A percentile compares a stretch with the other conserved stretches of the same genome.
These are phyloP conservation scores for Podospora australis DNA, from an alignment of 495 filamentous ascomycete species.

Conservation along the genomic window DNA sequence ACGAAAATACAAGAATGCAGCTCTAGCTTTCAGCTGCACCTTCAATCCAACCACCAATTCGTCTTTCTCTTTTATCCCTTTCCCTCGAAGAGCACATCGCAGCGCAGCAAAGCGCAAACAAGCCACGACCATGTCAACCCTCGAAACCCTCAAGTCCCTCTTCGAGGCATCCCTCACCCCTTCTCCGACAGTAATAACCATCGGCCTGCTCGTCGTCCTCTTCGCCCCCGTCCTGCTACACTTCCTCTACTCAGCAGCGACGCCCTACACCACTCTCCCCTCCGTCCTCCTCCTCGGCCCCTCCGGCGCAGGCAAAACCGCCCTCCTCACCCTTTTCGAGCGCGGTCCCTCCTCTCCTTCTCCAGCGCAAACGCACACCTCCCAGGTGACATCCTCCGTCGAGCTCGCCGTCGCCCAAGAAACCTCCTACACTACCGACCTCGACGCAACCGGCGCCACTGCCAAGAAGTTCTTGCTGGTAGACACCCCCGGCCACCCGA, in stretches of 20 bases:
- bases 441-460: conserved; percentile 42
- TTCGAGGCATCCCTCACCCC: conserved; percentile 46
- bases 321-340: conserved; percentile 65
- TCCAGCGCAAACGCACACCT: conserved; percentile 52
- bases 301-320: conserved; percentile 79
- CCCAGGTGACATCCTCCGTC: conserved; percentile 65
- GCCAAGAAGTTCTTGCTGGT: conserved; percentile 65
- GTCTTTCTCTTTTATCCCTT: background rate
- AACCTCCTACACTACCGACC: conserved; percentile 54
- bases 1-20: background rate
- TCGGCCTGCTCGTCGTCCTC: conserved; percentile 64
- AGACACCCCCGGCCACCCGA: conserved; percentile 94
- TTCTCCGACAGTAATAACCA: conserved; percentile 48
- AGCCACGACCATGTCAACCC: conserved; percentile 11
- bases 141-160: conserved; percentile 24
- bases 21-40: background rate
- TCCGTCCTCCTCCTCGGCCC: conserved; percentile 84
- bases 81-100: background rate
- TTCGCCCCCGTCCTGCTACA: conserved; percentile 73
- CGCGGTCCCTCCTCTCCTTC: conserved; percentile 25
- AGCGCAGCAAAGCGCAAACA: background rate
- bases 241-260: conserved; percentile 59
- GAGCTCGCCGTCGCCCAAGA: conserved; percentile 63
- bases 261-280: conserved; percentile 60
- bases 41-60: background rate